These are phyloP conservation scores for Spinacia oleracea DNA, from an alignment of 179 eudicot species.

Conservation along the genomic window DNA sequence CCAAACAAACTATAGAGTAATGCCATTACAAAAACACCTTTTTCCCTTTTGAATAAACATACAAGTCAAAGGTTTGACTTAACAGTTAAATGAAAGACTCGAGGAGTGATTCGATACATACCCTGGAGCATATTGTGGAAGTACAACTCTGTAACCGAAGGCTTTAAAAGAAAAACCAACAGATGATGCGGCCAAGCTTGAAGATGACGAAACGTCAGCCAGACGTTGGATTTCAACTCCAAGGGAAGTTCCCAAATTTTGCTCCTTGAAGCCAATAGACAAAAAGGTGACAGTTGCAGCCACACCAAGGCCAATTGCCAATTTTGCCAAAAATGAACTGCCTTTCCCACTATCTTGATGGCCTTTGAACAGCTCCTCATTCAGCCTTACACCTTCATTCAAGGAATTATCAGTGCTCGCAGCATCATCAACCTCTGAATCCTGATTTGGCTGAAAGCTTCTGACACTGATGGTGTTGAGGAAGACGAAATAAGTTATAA, in stretches of 20 bases:
- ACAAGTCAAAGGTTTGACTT: neutral
- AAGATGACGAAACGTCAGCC: slow-evolving; percentile 52
- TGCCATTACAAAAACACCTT: neutral
- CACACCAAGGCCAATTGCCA: slow-evolving; percentile 68
- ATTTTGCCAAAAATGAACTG: slow-evolving; percentile 56
- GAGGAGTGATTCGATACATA: slow-evolving; percentile 27
- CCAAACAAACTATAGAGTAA: neutral
- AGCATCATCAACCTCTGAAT: slow-evolving; percentile 38
- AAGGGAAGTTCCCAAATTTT: slow-evolving; percentile 48
- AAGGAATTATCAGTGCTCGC: slow-evolving; percentile 30
- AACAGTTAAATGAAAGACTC: neutral
- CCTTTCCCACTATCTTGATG: slow-evolving; percentile 39
- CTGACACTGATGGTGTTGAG: slow-evolving; percentile 45
- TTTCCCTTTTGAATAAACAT: neutral
- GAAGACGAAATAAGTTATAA: neutral
- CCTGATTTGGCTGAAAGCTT: slow-evolving; percentile 45
- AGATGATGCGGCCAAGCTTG: slow-evolving; percentile 43
- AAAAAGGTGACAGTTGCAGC: slow-evolving; percentile 64
- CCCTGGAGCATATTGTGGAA: slow-evolving; percentile 92
- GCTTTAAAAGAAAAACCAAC: slow-evolving; percentile 66
- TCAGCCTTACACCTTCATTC: slow-evolving; percentile 36
- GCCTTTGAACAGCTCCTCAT: slow-evolving; percentile 34
- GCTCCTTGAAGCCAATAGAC: slow-evolving; percentile 51
- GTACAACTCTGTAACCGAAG: slow-evolving; percentile 66
- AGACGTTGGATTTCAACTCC: slow-evolving; percentile 52